Percentiles rank a stretch among this genome's conserved stretches.
phyloP scores from a whole-genome alignment of 805 yeast genomes.

The Metschnikowia amazonensis region DNA sequence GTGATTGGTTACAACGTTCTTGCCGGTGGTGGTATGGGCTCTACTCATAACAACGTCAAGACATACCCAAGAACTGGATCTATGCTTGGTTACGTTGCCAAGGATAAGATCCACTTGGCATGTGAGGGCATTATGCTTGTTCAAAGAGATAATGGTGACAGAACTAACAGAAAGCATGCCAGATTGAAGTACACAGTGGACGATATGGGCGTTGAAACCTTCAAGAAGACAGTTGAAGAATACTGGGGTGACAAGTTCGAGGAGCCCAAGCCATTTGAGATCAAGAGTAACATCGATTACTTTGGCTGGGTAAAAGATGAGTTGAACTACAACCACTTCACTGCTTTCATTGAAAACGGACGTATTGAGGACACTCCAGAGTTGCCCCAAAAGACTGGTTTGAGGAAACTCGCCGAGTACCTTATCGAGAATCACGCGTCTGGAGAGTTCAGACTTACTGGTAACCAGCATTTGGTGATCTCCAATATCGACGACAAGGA shows the following conservation, averaged over 20 bases:
- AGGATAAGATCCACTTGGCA: conserved; percentile 66
- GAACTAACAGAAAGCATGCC: conserved; percentile 95
- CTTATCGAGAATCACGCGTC: conserved; percentile 51
- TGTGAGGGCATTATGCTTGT: conserved; percentile 91
- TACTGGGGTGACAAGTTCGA: conserved; percentile 72
- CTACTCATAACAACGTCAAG: conserved; percentile 93
- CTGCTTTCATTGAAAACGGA: conserved; percentile 93
- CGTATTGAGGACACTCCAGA: conserved; percentile 92
- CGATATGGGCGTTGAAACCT: conserved; percentile 85
- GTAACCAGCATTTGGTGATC: conserved; percentile 87
- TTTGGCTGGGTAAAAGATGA: conserved; percentile 94
- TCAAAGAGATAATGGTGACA: conserved; percentile 93
- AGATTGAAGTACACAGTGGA: conserved; percentile 96
- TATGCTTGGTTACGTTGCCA: conserved; percentile 68
- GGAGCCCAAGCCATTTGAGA: conserved; percentile 66
- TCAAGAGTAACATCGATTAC: conserved; percentile 83
- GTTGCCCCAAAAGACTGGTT: conserved; percentile 84
- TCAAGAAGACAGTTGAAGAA: conserved; percentile 77
- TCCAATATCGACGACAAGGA: conserved; percentile 70
- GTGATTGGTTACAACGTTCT: conserved; percentile 80
- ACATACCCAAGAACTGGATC: conserved; percentile 96
- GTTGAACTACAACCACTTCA: conserved; percentile 79
- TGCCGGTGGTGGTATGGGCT: conserved; percentile 99
- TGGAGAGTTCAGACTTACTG: conserved; percentile 90
- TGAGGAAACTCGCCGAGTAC: conserved; percentile 70